phyloP scores from a whole-genome alignment of 495 filamentous ascomycete genomes.

The Hypomontagnella submonticulosa region DNA sequence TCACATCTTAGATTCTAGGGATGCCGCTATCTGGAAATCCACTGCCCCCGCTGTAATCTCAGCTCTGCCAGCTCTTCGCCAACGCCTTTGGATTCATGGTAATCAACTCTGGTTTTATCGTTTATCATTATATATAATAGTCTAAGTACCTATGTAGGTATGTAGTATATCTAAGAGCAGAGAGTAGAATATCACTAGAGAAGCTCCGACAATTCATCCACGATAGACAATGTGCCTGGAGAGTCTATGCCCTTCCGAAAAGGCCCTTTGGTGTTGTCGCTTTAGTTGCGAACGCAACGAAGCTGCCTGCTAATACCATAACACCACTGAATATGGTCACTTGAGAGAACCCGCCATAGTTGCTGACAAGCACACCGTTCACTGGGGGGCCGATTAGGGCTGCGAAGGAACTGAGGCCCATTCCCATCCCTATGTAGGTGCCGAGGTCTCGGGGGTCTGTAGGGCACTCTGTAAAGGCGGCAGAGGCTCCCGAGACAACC shows the following conservation, averaged over 20 bases:
- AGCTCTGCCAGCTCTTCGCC: too few species aligned
- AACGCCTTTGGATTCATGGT: too few species aligned
- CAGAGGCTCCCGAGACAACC: slow-evolving; percentile 59
- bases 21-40: too few species aligned
- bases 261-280: slow-evolving; percentile 27
- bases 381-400: slow-evolving; percentile 64
- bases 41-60: too few species aligned
- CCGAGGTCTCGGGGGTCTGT: slow-evolving; percentile 59
- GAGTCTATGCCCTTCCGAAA: slow-evolving; percentile 23
- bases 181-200: background rate
- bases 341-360: slow-evolving; percentile 54
- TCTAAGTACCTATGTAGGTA: too few species aligned
- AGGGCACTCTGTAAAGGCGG: slow-evolving; percentile 55
- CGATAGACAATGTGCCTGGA: background rate
- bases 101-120: too few species aligned
- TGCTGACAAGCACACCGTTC: slow-evolving; percentile 59
- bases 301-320: slow-evolving; percentile 19
- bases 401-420: slow-evolving; percentile 56
- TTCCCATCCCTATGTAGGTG: slow-evolving; percentile 67
- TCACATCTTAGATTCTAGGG: too few species aligned
- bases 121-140: background rate
- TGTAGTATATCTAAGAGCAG: slow-evolving; percentile 8
- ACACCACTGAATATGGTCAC: slow-evolving; percentile 61
- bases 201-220: background rate
- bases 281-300: slow-evolving; percentile 21